Evolutionary conservation across 2,329 filamentous ascomycete species (phyloP), one percentile per base, ranked within the genome.

Genomic region (Escovopsis weberi): DNA sequence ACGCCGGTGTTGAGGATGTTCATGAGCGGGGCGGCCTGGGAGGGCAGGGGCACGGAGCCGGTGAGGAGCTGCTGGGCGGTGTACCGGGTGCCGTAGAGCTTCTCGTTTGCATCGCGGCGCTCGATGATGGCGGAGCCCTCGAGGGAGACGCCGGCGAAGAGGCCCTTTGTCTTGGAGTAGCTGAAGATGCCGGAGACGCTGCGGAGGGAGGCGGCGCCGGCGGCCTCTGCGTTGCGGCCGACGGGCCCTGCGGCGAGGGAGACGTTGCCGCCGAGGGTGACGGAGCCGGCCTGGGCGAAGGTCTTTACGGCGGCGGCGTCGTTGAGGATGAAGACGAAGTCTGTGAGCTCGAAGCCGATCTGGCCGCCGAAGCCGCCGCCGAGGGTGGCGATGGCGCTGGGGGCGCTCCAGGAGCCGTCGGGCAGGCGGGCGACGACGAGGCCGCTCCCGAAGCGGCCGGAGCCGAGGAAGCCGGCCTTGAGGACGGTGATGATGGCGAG

Each of bases 241-340:
- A 98, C 76, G 0, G 91, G 91, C 1, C 91, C 91, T 6, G 91
- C 91, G 15, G 91, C 91, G 53, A 98, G 82, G 4, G 86, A 94
- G 33, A 96, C 91, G 57, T 98, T 98, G 50, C 91, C 91, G 53
- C 91, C 91, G 6, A 98, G 72, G 4, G 91, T 96, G 48, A 98
- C 70, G 42, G 84, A 89, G 4, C 91, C 91, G 34, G 82, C 79
- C 62, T 96, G 89, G 6, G 88, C 86, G 63, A 98, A 96, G 8
- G 89, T 88, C 61, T 85, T 85, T 51, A 98, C 89, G 37, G 91
- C 89, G 45, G 70, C 77, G 36, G 79, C 70, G 58, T 98, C 89
- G 65, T 98, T 98, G 50, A 98, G 78, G 51, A 98, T 95, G 65
- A 98, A 96, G 59, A 98, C 91, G 59, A 98, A 98, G 60, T 91